Evolutionary conservation across 1,284 basidiomycete genomes (phyloP).

Genomic region (Filobasidium uniguttulatum): DNA sequence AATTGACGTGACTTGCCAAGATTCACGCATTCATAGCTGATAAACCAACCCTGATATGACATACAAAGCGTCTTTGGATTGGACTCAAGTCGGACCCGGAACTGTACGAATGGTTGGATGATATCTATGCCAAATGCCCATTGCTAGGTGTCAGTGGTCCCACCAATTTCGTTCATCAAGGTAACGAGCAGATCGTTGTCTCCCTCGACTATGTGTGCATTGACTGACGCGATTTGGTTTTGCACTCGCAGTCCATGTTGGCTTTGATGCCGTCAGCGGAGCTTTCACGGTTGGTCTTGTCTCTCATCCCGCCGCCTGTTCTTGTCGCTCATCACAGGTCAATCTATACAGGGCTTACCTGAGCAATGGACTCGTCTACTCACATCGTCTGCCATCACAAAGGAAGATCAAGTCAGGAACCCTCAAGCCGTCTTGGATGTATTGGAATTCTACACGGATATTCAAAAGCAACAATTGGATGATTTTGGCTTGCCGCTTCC

Average conservation of each 20-base stretch:
- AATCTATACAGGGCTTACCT: slow-evolving; percentile 59
- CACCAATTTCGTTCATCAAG: slow-evolving; percentile 80
- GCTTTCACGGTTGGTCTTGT: slow-evolving; percentile 62
- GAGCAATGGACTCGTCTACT: slow-evolving; percentile 94
- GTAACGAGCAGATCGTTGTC: background rate
- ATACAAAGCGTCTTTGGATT: slow-evolving; percentile 48
- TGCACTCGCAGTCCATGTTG: slow-evolving; percentile 71
- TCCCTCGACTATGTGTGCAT: too few species aligned
- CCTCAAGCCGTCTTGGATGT: slow-evolving; percentile 96
- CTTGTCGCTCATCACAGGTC: background rate
- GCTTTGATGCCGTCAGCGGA: slow-evolving; percentile 85
- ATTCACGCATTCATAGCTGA: slow-evolving; percentile 33
- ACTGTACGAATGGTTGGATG: slow-evolving; percentile 91
- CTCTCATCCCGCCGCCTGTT: too few species aligned
- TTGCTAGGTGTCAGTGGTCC: slow-evolving; percentile 82
- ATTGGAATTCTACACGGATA: slow-evolving; percentile 95
- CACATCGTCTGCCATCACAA: slow-evolving; percentile 91
- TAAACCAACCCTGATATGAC: background rate
- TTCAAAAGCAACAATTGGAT: slow-evolving; percentile 72
- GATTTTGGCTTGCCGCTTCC: slow-evolving; percentile 21
- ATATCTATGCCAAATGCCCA: slow-evolving; percentile 82
- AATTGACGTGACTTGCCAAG: background rate
- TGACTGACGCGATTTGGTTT: background rate
- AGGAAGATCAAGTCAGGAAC: slow-evolving; percentile 92
- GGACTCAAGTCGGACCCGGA: slow-evolving; percentile 88